phyloP scores from a whole-genome alignment of 768 basidiomycete species.

The Hebeloma cylindrosporum region DNA sequence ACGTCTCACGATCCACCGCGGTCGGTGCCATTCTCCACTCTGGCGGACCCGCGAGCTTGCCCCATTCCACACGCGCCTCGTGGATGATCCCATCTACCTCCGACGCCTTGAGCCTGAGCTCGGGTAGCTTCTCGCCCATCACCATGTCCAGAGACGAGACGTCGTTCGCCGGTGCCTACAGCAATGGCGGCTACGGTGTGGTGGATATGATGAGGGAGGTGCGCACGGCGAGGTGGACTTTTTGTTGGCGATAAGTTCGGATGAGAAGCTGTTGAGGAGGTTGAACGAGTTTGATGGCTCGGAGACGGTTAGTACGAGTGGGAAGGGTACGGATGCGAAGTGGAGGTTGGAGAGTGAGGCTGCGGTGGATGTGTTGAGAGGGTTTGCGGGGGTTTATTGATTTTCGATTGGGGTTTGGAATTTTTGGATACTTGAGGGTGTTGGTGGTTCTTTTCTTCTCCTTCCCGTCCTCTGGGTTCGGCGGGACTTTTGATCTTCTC shows the following conservation, averaged over 20 bases:
- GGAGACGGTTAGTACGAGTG: constrained; percentile 71
- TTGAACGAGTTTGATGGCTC: constrained; percentile 72
- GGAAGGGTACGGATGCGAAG: constrained; percentile 75
- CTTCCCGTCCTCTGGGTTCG: no score
- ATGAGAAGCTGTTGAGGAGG: constrained; percentile 76
- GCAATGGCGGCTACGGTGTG: constrained; percentile 21
- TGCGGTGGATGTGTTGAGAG: constrained; percentile 29
- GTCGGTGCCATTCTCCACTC: constrained; percentile 79
- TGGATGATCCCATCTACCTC: constrained; percentile 41
- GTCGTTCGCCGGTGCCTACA: constrained; percentile 16
- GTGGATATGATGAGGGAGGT: constrained; percentile 24
- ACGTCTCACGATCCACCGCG: constrained; percentile 80
- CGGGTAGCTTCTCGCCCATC: neutral
- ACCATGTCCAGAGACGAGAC: neutral
- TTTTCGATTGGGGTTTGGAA: neutral
- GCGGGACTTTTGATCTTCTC: no score
- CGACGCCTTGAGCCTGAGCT: neutral
- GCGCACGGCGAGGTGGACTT: constrained; percentile 50
- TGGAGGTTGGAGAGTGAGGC: constrained; percentile 54
- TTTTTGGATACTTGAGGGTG: no score
- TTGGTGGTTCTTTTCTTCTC: neutral
- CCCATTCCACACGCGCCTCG: constrained; percentile 29
- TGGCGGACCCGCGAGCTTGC: constrained; percentile 47
- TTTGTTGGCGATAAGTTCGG: constrained; percentile 65
- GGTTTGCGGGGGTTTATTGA: constrained; percentile 21